Percentiles rank a stretch among this genome's conserved stretches.
Conservation (phyloP, 1,139 yeast species). For the Protomyces lactucae-debilis region DNA sequence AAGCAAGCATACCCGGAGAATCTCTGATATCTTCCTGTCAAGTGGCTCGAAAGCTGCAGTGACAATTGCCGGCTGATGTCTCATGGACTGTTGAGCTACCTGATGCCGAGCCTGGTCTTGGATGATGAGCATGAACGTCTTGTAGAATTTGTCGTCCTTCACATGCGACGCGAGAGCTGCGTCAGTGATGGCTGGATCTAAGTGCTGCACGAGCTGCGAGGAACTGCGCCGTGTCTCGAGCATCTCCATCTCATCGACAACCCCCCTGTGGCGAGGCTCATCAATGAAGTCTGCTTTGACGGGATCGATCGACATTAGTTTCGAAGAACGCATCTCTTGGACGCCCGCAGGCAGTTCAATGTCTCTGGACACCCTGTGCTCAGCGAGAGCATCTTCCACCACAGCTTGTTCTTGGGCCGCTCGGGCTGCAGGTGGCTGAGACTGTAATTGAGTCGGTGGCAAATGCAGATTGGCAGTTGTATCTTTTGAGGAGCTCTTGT, state of each 20-base stretch:
- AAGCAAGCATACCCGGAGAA: background rate
- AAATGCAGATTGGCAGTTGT: background rate
- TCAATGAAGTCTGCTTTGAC: slow-evolving; percentile 17
- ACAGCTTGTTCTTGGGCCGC: background rate
- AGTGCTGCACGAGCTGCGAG: background rate
- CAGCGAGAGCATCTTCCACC: background rate
- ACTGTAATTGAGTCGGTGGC: background rate
- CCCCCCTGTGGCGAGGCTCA: slow-evolving; percentile 17
- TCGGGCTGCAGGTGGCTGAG: background rate
- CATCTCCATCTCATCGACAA: slow-evolving; percentile 21
- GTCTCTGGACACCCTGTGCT: background rate
- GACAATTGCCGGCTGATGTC: background rate
- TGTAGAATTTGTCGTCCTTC: background rate
- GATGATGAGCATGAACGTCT: background rate
- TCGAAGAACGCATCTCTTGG: slow-evolving; percentile 18
- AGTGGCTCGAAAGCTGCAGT: background rate
- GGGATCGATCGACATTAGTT: slow-evolving; percentile 17
- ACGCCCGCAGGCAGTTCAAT: slow-evolving; percentile 8
- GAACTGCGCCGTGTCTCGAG: background rate
- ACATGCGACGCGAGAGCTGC: background rate
- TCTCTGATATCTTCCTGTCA: background rate
- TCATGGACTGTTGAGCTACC: background rate
- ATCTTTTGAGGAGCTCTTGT: background rate
- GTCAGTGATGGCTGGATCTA: background rate
- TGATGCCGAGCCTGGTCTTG: background rate